Evolutionary conservation across 2,329 filamentous ascomycete species (phyloP).

Genomic region (Sordariomycetes sp.): DNA sequence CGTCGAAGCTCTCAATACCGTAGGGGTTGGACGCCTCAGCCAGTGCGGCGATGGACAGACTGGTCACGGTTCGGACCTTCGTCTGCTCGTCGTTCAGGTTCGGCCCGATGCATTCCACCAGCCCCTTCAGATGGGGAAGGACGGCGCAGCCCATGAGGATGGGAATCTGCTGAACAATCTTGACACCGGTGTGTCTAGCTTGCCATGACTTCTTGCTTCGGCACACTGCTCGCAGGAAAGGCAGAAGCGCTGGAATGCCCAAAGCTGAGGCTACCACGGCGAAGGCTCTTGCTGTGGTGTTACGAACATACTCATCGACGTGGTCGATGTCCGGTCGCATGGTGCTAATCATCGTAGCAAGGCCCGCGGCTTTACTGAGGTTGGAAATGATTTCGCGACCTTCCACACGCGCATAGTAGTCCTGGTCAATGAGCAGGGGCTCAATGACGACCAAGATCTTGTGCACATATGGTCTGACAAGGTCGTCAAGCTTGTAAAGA

Average conservation of each 20-base stretch:
- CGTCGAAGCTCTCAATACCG: constrained; percentile 97
- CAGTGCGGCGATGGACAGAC: constrained; percentile 85
- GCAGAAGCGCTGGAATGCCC: constrained; percentile 88
- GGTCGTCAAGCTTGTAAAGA: constrained; percentile 94
- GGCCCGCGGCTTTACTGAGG: constrained; percentile 87
- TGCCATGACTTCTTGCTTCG: constrained; percentile 99
- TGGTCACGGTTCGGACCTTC: constrained; percentile 94
- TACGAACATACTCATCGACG: constrained; percentile 95
- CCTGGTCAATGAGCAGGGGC: constrained; percentile 96
- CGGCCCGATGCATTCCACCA: constrained; percentile 93
- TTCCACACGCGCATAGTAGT: constrained; percentile 97
- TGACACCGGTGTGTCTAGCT: constrained; percentile 93
- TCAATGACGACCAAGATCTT: constrained; percentile 99
- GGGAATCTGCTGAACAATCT: constrained; percentile 97
- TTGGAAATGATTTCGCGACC: constrained; percentile 99
- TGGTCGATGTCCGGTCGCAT: constrained; percentile 99
- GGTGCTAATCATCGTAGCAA: constrained; percentile 98
- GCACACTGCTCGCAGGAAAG: constrained; percentile 91
- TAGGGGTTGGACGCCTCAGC: constrained; percentile 97
- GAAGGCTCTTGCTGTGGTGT: constrained; percentile 94
- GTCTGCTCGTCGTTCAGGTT: constrained; percentile 97
- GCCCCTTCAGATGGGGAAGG: constrained; percentile 84
- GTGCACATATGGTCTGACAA: constrained; percentile 93
- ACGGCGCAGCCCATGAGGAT: constrained; percentile 98
- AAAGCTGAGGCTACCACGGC: constrained; percentile 94